phyloP scores from a whole-genome alignment of 2,329 filamentous ascomycete species.

The Claviceps spartinae region DNA sequence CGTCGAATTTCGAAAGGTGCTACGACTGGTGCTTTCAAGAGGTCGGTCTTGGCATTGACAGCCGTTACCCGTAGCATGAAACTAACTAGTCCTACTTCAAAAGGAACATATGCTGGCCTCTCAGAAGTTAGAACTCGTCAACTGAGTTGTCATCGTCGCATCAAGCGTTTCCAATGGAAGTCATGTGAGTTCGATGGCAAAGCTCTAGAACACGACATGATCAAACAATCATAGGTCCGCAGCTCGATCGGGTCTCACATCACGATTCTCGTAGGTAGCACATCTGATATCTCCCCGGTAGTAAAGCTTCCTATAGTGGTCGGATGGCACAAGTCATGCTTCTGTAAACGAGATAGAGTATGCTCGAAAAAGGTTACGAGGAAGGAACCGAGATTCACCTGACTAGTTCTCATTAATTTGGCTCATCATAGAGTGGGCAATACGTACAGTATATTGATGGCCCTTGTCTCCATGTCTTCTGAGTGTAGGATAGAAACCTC shows the following conservation, averaged over 20 bases:
- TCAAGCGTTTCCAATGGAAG: no score
- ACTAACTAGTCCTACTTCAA: no score
- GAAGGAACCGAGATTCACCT: background rate
- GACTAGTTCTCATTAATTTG: background rate
- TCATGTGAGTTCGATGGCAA: no score
- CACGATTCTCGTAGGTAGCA: background rate
- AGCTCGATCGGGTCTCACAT: no score
- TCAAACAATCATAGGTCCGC: no score
- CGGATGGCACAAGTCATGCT: slow-evolving; percentile 6
- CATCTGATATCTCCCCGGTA: slow-evolving; percentile 1
- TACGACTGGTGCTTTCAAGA: slow-evolving; percentile 14
- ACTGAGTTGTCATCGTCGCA: no score
- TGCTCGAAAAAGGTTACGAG: background rate
- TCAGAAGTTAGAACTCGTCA: no score
- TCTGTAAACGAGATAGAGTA: slow-evolving; percentile 6
- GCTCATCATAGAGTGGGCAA: background rate
- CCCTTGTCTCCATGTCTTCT: background rate
- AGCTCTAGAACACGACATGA: no score
- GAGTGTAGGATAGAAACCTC: no score
- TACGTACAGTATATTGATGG: background rate
- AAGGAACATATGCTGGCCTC: no score
- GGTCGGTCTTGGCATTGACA: background rate
- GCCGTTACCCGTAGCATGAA: background rate
- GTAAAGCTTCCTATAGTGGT: background rate
- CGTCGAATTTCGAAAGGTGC: slow-evolving; percentile 19